Base-by-base conservation (phyloP, 73 alveolate species). In the Urostyla sp. region DNA sequence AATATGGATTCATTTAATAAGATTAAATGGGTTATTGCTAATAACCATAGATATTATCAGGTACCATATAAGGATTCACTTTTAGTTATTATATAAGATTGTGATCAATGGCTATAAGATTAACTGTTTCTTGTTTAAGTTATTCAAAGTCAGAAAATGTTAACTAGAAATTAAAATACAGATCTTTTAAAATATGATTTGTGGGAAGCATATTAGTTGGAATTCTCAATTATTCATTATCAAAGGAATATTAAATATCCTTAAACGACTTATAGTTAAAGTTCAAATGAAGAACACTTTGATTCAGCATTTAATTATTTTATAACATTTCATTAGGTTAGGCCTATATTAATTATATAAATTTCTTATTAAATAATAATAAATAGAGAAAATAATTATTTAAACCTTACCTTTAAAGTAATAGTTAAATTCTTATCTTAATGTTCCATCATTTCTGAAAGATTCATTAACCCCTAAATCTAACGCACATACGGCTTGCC, bases 341-440 rank as follows among this genome's bases (percentile, higher is more conserved):
- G 10, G 20, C 10, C 10, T 40, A 40, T 10, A 11, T 10, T 11
- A 16, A 40, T 40, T 16, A 40, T 10, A 40, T 10, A 40, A 40
- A 23, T 45, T 45, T 48, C 69, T 69, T 2, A 69, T 48, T 10
- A 48, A 10, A 45, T 69, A 69, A 27, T 67, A 45, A 46, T 44
- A 48, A 27, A 8, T 8, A 49, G 18, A 28, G 32, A 3, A 37
- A 2, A 63, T 15, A 43, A 32, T 43, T 63, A 57, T n/a, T 18
- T 16, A 21, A 38, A 5, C 20, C 49, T 48, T 6, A 52, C 59
- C 32, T 46, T 5, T 5, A 69, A 55, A 10, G 83, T 69, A 16
- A 69, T 69, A 13, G 83, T 69, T 2, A 69, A 43, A 32, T 69
- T 69, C 23, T 49, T 69, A 4, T 69, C 83, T 27, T 69, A 46